These are phyloP conservation scores for Albugo candida DNA, from an alignment of 352 stramenopile genomes.

Conservation along the genomic window DNA sequence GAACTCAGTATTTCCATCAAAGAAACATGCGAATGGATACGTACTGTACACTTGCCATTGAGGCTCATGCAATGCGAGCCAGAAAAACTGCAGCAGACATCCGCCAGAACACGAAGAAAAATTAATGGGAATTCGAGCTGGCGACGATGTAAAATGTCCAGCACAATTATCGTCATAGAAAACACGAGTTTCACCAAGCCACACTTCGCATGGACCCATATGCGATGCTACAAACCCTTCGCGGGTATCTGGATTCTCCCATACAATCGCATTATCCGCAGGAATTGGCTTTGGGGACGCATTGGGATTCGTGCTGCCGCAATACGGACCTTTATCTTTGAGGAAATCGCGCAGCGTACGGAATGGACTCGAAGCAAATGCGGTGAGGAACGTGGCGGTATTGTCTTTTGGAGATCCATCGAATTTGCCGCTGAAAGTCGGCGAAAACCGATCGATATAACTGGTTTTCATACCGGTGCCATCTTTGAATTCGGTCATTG, in stretches of 20 bases:
- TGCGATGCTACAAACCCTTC: constrained; percentile 33
- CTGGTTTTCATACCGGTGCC: no score
- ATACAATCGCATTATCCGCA: constrained; percentile 2
- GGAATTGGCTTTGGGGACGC: constrained; percentile 7
- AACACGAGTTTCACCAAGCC: constrained; percentile 27
- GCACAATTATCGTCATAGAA: constrained; percentile 27
- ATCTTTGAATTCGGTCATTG: no score
- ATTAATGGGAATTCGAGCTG: constrained; percentile 24
- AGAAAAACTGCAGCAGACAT: constrained; percentile 33
- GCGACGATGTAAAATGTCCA: constrained; percentile 14
- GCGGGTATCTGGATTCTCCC: constrained; percentile 25
- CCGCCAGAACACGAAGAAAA: constrained; percentile 18
- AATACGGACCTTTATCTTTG: constrained; percentile 8
- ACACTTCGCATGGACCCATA: constrained; percentile 32
- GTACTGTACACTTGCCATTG: constrained; percentile 38
- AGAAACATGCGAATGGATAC: no score
- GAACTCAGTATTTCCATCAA: no score
- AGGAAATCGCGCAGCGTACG: constrained; percentile 8
- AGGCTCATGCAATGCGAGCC: constrained; percentile 24
- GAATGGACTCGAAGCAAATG: no score
- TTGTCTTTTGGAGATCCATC: no score
- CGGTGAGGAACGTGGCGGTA: no score
- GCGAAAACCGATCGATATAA: no score
- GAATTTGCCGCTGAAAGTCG: no score
- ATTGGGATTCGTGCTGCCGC: constrained; percentile 10